Conservation (phyloP, 805 yeast species). For the Nakazawaea molendinolei region DNA sequence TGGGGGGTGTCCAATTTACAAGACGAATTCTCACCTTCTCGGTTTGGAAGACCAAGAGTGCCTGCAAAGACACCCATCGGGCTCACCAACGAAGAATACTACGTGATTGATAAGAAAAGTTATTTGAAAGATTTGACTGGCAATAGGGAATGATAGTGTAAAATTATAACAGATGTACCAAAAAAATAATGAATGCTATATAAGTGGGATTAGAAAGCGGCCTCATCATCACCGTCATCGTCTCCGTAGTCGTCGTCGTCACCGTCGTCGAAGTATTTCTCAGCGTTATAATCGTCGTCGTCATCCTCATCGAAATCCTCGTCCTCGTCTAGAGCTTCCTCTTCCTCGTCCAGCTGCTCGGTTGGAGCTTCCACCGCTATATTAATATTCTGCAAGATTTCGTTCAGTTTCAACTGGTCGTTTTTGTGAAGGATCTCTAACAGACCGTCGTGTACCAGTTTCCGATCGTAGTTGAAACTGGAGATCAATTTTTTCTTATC, state of each 20-base stretch:
- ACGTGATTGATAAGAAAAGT: conserved; percentile 7
- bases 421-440: conserved; percentile 2
- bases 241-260: conserved; percentile 52
- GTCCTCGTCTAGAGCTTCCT: conserved; percentile 45
- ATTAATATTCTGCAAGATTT: conserved; percentile 25
- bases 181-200: conserved; percentile 3
- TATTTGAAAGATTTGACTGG: conserved; percentile 12
- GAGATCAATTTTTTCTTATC: conserved; percentile 44
- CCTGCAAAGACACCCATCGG: conserved; percentile 15
- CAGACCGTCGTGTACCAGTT: conserved; percentile 12
- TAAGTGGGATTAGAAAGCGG: conserved; percentile 43
- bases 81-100: conserved; percentile 13
- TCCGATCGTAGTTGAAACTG: conserved; percentile 30
- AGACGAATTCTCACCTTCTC: conserved; percentile 3
- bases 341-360: conserved; percentile 31
- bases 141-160: conserved; percentile 6
- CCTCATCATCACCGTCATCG: conserved; percentile 62
- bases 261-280: conserved; percentile 68
- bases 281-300: conserved; percentile 76
- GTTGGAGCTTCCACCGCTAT: conserved; percentile 35
- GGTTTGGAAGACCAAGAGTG: conserved; percentile 12
- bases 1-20: conserved; percentile 4
- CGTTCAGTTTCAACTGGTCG: conserved; percentile 22
- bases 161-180: conserved; percentile 5
- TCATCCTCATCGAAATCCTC: conserved; percentile 64